phyloP scores from a whole-genome alignment of 2,329 filamentous ascomycete species.

The Venturia oleaginea region DNA sequence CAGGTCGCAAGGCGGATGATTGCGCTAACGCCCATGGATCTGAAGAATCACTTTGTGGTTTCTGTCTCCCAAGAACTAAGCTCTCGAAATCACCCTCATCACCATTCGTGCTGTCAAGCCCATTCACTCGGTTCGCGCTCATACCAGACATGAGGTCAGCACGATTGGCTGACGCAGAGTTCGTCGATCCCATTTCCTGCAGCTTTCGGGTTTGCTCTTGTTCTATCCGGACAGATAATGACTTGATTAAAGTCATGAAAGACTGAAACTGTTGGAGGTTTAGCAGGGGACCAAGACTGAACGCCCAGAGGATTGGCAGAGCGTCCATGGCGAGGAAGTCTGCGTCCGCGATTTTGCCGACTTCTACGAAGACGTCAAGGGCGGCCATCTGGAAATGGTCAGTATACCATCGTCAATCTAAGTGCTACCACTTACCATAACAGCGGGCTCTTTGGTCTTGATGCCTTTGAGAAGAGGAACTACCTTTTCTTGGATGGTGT shows the following conservation, averaged over 20 bases:
- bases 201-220: conserved; percentile 82
- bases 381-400: conserved; percentile 56
- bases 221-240: conserved; percentile 70
- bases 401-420: neutral
- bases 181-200: conserved; percentile 64
- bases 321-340: conserved; percentile 91
- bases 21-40: conserved; percentile 30
- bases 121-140: conserved; percentile 41
- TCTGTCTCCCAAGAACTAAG: conserved; percentile 68
- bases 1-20: conserved; percentile 24
- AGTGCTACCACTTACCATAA: conserved; percentile 52
- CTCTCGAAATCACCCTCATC: conserved; percentile 77
- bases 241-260: conserved; percentile 85
- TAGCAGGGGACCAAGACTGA: conserved; percentile 82
- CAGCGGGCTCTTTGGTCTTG: conserved; percentile 94
- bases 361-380: conserved; percentile 71
- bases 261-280: conserved; percentile 75
- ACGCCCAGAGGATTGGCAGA: conserved; percentile 80
- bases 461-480: conserved; percentile 83
- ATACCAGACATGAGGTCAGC: conserved; percentile 66
- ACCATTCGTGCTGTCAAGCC: conserved; percentile 45
- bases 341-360: conserved; percentile 71
- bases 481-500: conserved; percentile 96
- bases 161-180: conserved; percentile 38
- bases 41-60: conserved; percentile 30